A percentile compares a stretch with the other conserved stretches of the same genome.
Evolutionary conservation across 208 protist genomes (phyloP).

Genomic region (Trypanosomatidae sp.): DNA sequence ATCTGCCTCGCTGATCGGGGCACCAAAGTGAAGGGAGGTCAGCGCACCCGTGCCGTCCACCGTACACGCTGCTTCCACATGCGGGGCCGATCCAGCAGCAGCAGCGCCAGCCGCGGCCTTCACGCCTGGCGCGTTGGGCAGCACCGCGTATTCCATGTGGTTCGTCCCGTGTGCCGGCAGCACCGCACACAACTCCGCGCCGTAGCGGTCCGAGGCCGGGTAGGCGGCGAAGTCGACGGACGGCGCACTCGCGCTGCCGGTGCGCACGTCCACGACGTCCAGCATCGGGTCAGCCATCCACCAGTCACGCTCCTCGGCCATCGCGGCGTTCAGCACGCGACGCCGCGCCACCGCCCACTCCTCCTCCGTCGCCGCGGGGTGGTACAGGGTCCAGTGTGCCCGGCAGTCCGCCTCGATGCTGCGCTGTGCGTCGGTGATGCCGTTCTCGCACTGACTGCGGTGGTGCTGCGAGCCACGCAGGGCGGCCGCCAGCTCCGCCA

Average conservation of each 20-base stretch:
- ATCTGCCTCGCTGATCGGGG: conserved; percentile 28
- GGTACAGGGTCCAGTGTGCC: conserved; percentile 71
- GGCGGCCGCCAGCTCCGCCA: conserved; percentile 39
- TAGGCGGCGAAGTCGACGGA: conserved; percentile 34
- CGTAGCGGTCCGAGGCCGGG: conserved; percentile 65
- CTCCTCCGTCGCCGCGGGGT: conserved; percentile 66
- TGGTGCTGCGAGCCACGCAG: conserved; percentile 51
- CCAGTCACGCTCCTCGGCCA: conserved; percentile 76
- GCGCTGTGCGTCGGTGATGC: conserved; percentile 58
- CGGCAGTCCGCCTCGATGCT: conserved; percentile 48
- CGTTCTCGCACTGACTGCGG: conserved; percentile 44
- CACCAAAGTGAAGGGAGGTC: conserved; percentile 30
- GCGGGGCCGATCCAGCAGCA: not conserved
- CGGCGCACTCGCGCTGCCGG: conserved; percentile 34
- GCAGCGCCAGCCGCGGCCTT: not conserved
- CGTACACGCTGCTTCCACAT: conserved; percentile 46
- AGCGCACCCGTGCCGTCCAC: conserved; percentile 78
- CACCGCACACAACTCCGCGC: conserved; percentile 59
- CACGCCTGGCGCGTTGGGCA: conserved; percentile 15
- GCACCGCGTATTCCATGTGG: conserved; percentile 18
- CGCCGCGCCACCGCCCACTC: conserved; percentile 81
- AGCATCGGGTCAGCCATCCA: conserved; percentile 79
- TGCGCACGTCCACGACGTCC: conserved; percentile 50
- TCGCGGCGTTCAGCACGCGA: conserved; percentile 52
- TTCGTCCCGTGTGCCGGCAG: conserved; percentile 46